Conservation (phyloP, 2,329 filamentous ascomycete species). For the Colletotrichum sp. region DNA sequence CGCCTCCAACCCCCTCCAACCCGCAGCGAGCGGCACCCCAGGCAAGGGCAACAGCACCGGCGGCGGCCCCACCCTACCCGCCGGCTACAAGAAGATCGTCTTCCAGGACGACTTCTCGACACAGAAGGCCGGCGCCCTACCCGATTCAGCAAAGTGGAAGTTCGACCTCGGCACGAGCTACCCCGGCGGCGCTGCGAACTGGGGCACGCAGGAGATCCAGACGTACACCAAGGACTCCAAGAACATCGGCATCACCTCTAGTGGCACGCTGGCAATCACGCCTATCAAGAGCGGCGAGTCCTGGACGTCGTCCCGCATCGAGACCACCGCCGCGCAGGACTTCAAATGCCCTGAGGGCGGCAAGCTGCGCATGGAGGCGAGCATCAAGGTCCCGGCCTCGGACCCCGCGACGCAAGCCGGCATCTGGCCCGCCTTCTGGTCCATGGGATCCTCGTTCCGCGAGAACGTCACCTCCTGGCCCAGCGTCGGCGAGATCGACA, state of each 20-base stretch:
- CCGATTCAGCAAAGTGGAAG: conserved; percentile 46
- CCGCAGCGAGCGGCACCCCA: neutral
- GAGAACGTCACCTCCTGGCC: conserved; percentile 46
- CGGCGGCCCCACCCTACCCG: conserved; percentile 9
- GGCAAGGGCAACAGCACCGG: neutral
- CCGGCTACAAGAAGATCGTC: conserved; percentile 25
- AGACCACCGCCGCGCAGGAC: conserved; percentile 38
- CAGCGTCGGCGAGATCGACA: conserved; percentile 47
- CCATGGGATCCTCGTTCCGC: conserved; percentile 43
- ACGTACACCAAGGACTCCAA: conserved; percentile 43
- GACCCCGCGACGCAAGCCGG: conserved; percentile 34
- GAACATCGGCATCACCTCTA: conserved; percentile 46
- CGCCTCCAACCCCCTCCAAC: neutral
- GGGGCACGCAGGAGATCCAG: conserved; percentile 56
- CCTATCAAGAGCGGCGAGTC: conserved; percentile 28
- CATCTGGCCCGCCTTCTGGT: conserved; percentile 55
- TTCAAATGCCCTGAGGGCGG: conserved; percentile 37
- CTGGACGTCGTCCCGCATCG: conserved; percentile 52
- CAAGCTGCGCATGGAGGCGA: conserved; percentile 42
- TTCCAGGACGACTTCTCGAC: conserved; percentile 35
- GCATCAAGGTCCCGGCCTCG: conserved; percentile 39
- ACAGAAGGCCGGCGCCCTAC: conserved; percentile 32
- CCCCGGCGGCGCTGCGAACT: conserved; percentile 47
- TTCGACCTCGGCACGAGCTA: conserved; percentile 50
- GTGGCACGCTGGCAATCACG: conserved; percentile 23